These are phyloP conservation scores for Datura wrightii DNA, from an alignment of 257 asterid genomes.

Conservation along the genomic window DNA sequence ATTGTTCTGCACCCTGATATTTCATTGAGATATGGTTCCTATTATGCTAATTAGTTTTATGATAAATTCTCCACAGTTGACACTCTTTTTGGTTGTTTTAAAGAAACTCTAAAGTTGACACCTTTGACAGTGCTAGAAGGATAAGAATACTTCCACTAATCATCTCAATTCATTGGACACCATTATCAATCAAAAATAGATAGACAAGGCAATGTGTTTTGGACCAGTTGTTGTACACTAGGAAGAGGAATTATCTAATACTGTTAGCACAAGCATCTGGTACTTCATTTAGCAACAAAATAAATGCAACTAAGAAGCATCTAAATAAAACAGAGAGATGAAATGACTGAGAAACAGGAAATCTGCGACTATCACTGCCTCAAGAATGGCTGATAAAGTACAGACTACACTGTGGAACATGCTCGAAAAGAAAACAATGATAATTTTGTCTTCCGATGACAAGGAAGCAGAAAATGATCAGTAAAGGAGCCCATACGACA, in stretches of 20 bases:
- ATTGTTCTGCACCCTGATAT: background rate
- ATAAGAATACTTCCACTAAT: background rate
- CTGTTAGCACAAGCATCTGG: background rate
- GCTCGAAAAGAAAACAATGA: slow-evolving; percentile 11
- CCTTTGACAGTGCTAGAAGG: background rate
- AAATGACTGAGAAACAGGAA: background rate
- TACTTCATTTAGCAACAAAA: background rate
- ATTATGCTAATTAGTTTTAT: background rate
- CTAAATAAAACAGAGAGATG: background rate
- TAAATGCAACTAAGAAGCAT: slow-evolving; percentile 26
- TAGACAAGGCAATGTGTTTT: background rate
- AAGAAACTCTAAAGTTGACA: slow-evolving; percentile 7
- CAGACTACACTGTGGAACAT: background rate
- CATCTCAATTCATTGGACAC: background rate
- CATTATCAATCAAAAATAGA: slow-evolving; percentile 12
- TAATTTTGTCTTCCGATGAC: background rate
- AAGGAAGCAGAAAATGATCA: slow-evolving; percentile 22
- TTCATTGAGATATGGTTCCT: background rate
- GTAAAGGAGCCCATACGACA: background rate
- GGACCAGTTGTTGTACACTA: background rate
- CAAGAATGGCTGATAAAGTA: background rate
- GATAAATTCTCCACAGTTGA: background rate
- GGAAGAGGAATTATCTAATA: slow-evolving; percentile 17
- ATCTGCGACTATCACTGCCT: background rate
- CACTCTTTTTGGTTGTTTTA: slow-evolving; percentile 12